Conservation (phyloP, 192 early-diverging fungal species). For the Chytriomyces confervae region DNA sequence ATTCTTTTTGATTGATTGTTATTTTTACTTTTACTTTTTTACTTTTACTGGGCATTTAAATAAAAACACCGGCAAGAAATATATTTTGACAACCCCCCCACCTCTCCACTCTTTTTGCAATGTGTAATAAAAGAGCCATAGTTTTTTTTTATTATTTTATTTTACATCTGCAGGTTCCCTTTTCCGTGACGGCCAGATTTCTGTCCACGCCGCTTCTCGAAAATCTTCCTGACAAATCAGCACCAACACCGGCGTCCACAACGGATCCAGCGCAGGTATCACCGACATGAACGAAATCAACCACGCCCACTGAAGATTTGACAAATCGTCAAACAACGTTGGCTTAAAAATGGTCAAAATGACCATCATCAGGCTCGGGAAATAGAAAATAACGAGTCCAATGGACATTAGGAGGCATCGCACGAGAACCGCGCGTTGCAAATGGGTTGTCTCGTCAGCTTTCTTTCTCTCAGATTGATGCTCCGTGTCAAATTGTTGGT, state of each 20-base stretch:
- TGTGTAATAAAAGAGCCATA: too few relatives aligned
- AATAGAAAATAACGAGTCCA: constrained; percentile 26
- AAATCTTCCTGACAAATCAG: constrained; percentile 32
- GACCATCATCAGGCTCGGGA: constrained; percentile 8
- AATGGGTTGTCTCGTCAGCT: not conserved
- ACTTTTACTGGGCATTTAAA: not conserved
- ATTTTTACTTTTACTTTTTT: not conserved
- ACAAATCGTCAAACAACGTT: not conserved
- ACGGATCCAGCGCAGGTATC: constrained; percentile 17
- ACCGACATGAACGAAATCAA: not conserved
- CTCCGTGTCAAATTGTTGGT: not conserved
- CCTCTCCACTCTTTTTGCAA: too few relatives aligned
- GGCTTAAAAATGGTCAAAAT: not conserved
- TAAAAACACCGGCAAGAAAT: too few relatives aligned
- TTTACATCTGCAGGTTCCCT: not conserved
- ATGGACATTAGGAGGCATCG: constrained; percentile 26
- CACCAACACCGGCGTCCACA: constrained; percentile 31
- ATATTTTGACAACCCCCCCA: too few relatives aligned
- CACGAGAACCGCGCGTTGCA: constrained; percentile 6
- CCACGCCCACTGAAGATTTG: not conserved
- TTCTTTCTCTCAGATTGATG: not conserved
- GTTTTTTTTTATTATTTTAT: not conserved
- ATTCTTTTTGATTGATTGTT: not conserved
- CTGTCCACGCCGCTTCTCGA: not conserved
- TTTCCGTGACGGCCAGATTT: constrained; percentile 2